Evolutionary conservation across 2,329 filamentous ascomycete species (phyloP), one percentile per base, ranked within the genome.

Genomic region (Passalora sequoiae): DNA sequence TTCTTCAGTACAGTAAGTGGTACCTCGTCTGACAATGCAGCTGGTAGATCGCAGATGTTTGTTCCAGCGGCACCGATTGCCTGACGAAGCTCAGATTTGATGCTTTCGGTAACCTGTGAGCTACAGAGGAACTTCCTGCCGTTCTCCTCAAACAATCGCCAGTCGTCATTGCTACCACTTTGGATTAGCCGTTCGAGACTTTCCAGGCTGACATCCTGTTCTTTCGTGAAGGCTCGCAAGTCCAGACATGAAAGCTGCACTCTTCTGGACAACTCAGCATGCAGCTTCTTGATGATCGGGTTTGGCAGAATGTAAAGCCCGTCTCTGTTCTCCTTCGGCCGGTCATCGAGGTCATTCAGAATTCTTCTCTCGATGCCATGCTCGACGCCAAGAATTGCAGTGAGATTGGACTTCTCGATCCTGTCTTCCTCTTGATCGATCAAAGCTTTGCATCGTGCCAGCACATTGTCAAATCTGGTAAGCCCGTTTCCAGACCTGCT

Each of bases 401-500:
- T 28, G n/a, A 48, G 16, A 13, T 30, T 31, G 12, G 45, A 15
- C 28, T 33, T 48, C 10, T 40, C 27, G 22, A 48, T 44, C 19
- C 45, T 28, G 2, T 13, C 27, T 19, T 42, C 28, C 22, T 13
- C 22, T 10, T 44, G 17, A n/a, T 42, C 31, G 13, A 45, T 29
- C n/a, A 45, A 9, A 38, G 19, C 9, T 9, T 43, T n/a, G n/a
- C 44, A 37, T 15, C 31, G 24, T 7, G 21, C 4, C 4, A 37
- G 20, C n/a, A 31, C 33, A 19, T 42, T 39, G 8, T 35, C 32
- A 17, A 49, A 29, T 21, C 47, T 44, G 5, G 49, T 37, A 1
- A 60, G 42, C 17, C 37, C 41, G 25, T 54, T 41, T 16, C 50
- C 53, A 20, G 53, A 51, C 6, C 24, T 32, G 22, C 47, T 53